Percentiles rank a stretch among this genome's conserved stretches.
Evolutionary conservation across 2,329 filamentous ascomycete species (phyloP).

Genomic region (Microsporum audouinii): DNA sequence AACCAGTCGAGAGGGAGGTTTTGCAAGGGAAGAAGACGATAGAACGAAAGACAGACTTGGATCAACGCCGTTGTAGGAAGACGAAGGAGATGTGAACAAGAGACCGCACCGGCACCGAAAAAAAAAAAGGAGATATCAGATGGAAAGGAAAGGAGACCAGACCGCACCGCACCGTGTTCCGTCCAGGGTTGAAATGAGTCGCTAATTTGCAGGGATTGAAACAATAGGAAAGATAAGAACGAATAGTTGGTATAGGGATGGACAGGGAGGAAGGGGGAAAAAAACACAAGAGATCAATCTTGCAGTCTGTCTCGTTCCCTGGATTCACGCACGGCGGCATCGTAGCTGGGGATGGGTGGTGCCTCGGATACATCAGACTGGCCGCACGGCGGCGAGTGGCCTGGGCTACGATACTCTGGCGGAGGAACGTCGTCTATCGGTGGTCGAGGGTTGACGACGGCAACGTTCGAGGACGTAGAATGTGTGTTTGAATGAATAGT

Average conservation of each 20-base stretch:
- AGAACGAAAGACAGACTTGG: neutral
- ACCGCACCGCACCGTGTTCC: constrained; percentile 2
- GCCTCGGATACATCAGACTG: constrained; percentile 29
- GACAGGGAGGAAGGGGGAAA: neutral
- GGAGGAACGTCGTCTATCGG: constrained; percentile 39
- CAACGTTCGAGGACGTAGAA: no score
- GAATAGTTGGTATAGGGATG: neutral
- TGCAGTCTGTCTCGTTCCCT: constrained; percentile 9
- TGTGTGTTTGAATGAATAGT: no score
- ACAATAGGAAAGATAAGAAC: neutral
- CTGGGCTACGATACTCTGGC: constrained; percentile 59
- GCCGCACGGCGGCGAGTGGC: constrained; percentile 24
- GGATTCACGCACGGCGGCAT: constrained; percentile 50
- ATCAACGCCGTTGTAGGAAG: neutral
- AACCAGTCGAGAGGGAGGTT: neutral
- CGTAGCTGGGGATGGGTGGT: constrained; percentile 74
- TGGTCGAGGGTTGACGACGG: neutral
- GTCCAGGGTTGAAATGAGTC: neutral
- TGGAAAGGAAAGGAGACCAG: neutral
- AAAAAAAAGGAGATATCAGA: neutral
- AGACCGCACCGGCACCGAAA: neutral
- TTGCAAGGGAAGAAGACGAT: neutral
- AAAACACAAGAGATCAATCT: neutral
- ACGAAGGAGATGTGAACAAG: neutral
- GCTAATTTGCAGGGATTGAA: neutral